Conservation (phyloP, 306 rosid species). For the Astragalus glycyphyllos region DNA sequence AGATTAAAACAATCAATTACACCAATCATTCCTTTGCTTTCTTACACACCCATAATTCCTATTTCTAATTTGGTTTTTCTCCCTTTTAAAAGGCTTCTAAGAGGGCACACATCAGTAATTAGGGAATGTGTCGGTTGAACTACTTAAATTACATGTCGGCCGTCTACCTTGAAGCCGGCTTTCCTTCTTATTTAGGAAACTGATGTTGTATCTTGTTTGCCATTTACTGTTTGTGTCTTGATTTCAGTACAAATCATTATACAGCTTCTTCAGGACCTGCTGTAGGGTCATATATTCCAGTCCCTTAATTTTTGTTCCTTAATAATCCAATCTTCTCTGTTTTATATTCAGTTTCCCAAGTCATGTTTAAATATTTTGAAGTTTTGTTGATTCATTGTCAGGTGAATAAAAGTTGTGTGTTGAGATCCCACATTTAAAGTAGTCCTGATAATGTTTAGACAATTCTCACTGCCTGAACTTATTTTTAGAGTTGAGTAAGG, state of each 20-base stretch:
- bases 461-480: not conserved
- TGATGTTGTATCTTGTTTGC: not conserved
- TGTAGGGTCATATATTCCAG: not conserved
- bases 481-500: conserved; percentile 9
- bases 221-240: not conserved
- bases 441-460: not conserved
- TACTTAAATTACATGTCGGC: conserved; percentile 2
- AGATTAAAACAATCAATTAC: not conserved
- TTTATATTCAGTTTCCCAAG: not conserved
- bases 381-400: conserved; percentile 1
- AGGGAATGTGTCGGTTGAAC: not conserved
- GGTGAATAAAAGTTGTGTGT: not conserved
- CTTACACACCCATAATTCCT: not conserved
- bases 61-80: not conserved
- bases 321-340: not conserved
- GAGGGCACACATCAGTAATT: not conserved
- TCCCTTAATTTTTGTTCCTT: not conserved
- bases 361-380: conserved; percentile 17
- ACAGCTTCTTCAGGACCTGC: not conserved
- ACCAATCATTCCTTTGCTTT: not conserved
- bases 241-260: not conserved
- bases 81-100: not conserved
- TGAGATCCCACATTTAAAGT: not conserved
- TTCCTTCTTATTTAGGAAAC: not conserved
- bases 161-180: not conserved